These are phyloP conservation scores for Phytophthora syringae DNA, from an alignment of 352 stramenopile species.

Conservation along the genomic window DNA sequence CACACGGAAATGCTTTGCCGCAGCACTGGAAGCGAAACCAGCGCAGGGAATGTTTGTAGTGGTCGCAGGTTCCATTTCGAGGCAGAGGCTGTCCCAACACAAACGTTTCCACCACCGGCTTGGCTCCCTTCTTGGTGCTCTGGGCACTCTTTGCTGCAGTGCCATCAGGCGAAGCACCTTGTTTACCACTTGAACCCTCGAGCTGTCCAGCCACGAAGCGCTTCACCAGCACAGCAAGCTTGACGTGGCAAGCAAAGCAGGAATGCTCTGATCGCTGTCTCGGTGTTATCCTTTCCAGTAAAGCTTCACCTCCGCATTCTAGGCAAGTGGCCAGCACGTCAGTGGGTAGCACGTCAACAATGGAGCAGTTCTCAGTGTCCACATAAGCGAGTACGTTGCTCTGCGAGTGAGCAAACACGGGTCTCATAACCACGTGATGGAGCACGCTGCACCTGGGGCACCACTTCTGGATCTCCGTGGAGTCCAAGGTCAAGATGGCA, in stretches of 20 bases:
- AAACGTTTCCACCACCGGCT: slow-evolving; percentile 56
- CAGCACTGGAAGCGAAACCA: slow-evolving; percentile 91
- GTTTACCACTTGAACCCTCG: slow-evolving; percentile 19
- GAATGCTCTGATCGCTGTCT: slow-evolving; percentile 64
- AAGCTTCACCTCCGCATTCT: slow-evolving; percentile 67
- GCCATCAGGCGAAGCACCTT: slow-evolving; percentile 10
- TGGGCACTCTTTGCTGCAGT: slow-evolving; percentile 30
- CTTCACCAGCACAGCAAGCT: slow-evolving; percentile 75
- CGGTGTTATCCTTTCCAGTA: slow-evolving; percentile 57
- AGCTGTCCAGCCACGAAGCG: slow-evolving; percentile 52
- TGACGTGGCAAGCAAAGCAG: slow-evolving; percentile 82
- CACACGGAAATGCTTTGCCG: slow-evolving; percentile 79
- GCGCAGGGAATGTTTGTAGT: slow-evolving; percentile 82
- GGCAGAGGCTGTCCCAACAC: slow-evolving; percentile 74
- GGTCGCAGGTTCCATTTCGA: slow-evolving; percentile 70
- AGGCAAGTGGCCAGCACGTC: slow-evolving; percentile 79
- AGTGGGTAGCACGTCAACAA: slow-evolving; percentile 74
- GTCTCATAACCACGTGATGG: slow-evolving; percentile 67
- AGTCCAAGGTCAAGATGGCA: slow-evolving; percentile 53
- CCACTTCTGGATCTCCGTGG: slow-evolving; percentile 67
- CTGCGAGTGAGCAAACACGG: slow-evolving; percentile 72
- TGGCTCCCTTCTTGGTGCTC: slow-evolving; percentile 44
- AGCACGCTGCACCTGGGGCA: slow-evolving; percentile 81
- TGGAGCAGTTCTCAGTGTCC: slow-evolving; percentile 73
- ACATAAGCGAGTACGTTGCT: slow-evolving; percentile 74